Conservation (phyloP, 2,329 filamentous ascomycete genomes). For the Claviceps pazoutovae region DNA sequence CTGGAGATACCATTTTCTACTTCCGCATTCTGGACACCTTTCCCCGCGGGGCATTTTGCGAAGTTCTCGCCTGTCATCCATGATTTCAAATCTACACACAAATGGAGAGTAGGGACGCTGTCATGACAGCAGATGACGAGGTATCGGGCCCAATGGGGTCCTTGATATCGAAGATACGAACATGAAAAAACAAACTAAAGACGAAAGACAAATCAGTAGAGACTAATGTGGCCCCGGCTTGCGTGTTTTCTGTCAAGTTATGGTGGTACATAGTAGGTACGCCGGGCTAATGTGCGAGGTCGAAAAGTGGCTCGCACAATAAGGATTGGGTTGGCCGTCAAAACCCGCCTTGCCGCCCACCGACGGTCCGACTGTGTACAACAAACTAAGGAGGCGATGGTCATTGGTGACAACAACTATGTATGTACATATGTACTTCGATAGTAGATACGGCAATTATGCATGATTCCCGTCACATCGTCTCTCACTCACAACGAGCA, state of each 20-base stretch:
- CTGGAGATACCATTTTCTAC: slow-evolving; percentile 56
- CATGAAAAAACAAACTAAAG: not conserved
- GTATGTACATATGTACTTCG: no score
- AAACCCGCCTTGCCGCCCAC: not conserved
- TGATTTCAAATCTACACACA: slow-evolving; percentile 10
- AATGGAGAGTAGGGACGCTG: not conserved
- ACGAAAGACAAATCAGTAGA: not conserved
- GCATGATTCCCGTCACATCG: no score
- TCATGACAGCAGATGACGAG: not conserved
- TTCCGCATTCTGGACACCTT: slow-evolving; percentile 52
- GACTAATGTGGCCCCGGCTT: not conserved
- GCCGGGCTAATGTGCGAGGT: not conserved
- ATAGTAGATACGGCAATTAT: no score
- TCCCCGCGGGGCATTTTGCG: slow-evolving; percentile 39
- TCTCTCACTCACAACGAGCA: no score
- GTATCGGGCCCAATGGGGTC: not conserved
- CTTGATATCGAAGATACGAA: not conserved
- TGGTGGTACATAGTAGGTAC: not conserved
- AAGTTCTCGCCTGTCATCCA: slow-evolving; percentile 29
- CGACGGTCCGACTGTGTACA: not conserved
- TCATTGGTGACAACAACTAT: no score
- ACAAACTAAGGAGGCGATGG: no score
- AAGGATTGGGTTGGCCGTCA: not conserved
- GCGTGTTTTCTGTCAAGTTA: not conserved
- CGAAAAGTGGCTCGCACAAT: not conserved